A percentile compares a stretch with the other conserved stretches of the same genome.
Evolutionary conservation across 2,329 filamentous ascomycete genomes (phyloP).

Genomic region (Diplodia intermedia): DNA sequence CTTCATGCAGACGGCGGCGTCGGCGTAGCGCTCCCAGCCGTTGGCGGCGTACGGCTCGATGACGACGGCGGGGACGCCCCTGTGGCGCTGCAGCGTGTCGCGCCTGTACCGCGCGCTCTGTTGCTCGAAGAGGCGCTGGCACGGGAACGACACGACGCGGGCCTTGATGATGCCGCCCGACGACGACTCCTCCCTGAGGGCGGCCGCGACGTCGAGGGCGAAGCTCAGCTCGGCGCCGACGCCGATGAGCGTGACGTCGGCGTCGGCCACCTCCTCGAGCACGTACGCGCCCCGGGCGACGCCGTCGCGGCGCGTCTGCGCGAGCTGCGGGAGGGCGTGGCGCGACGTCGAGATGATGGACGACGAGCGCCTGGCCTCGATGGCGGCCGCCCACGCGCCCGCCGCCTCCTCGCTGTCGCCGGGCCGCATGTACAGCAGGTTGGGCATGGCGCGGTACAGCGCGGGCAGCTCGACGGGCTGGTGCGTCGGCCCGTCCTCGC

Average conservation of each 20-base stretch:
- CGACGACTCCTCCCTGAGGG: conserved; percentile 46
- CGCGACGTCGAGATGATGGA: conserved; percentile 59
- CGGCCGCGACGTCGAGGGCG: conserved; percentile 52
- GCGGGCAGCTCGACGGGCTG: conserved; percentile 65
- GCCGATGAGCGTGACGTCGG: conserved; percentile 59
- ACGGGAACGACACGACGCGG: conserved; percentile 60
- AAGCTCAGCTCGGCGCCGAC: conserved; percentile 60
- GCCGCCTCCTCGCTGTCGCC: conserved; percentile 65
- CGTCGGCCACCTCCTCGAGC: conserved; percentile 52
- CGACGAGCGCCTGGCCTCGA: conserved; percentile 53
- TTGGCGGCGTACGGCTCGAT: conserved; percentile 66
- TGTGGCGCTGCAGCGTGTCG: conserved; percentile 53
- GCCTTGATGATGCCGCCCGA: conserved; percentile 49
- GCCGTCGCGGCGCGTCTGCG: conserved; percentile 50
- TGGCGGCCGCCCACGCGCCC: conserved; percentile 61
- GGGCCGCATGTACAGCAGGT: conserved; percentile 66
- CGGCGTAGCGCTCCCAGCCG: conserved; percentile 67
- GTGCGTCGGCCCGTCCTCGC: conserved; percentile 68
- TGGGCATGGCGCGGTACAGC: conserved; percentile 69
- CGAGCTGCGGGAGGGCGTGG: conserved; percentile 52
- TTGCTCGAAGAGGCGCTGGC: conserved; percentile 57
- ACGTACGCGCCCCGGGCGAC: conserved; percentile 57
- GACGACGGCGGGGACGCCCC: conserved; percentile 59
- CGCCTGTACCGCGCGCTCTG: conserved; percentile 57
- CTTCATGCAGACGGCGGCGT: conserved; percentile 62